Base-by-base conservation (phyloP, 768 basidiomycete species). In the Chalciporus chontae region DNA sequence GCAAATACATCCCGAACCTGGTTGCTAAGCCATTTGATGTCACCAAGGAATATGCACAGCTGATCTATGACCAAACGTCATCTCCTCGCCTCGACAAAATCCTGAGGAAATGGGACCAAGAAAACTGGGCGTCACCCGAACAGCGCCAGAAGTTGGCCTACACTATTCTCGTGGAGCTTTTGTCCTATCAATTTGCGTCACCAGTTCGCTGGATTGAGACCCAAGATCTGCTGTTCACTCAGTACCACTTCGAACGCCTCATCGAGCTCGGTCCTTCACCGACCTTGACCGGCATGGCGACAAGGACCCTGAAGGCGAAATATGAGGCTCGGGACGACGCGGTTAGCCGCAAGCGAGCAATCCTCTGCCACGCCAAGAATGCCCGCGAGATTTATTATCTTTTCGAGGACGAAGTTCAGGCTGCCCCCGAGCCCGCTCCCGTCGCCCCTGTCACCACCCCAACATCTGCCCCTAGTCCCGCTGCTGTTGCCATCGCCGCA, bases 191-290 rank as follows among this genome's bases (percentile, higher is more conserved):
- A 67, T 98, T 95, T 60, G 94, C 95, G 0, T 98, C 95, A 1
- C 94, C 96, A 7, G 95, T 99, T 17, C 88, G 94, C 43, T 99
- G 96, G 96, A 99, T 99, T 61, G 90, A 98, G 73, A 99, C 95
- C 0, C 96, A 99, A 66, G 96, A 99, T 62, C 79, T 89, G 21
- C 79, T 99, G 49, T 99, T 99, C 76, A 79, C 77, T 9, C 70
- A 83, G 8, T 96, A 83, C 76, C 75, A 77, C 40, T 96, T 96
- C 62, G 95, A 97, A 69, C 85, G 96, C 14, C 78, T 98, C 61
- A 87, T 99, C 60, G 96, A 99, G 67, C 74, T 99, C 45, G 96
- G 96, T 27, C 96, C 96, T 36, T 93, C 93, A 4, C 96, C 96
- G 2, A 97, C 94, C 9, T 79, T 99, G 47, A 92, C 91, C 9